These are phyloP conservation scores for Neurospora sp. DNA, from an alignment of 2,329 filamentous ascomycete genomes.

Conservation along the genomic window DNA sequence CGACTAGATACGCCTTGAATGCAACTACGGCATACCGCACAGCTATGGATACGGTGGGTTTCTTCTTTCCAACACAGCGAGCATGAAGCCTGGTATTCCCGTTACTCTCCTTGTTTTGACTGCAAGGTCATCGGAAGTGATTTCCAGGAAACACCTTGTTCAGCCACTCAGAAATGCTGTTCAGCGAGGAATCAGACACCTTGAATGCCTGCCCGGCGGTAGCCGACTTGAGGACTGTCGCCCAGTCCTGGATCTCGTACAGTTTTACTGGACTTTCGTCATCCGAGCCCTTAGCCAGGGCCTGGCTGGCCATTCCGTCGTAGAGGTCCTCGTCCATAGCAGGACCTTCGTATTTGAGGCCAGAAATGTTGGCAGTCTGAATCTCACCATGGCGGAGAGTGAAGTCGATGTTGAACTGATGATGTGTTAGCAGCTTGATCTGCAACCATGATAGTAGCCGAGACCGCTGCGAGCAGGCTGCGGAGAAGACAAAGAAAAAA, in stretches of 20 bases:
- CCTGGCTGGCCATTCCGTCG: constrained; percentile 10
- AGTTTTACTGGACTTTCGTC: constrained; percentile 6
- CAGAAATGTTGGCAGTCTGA: constrained; percentile 17
- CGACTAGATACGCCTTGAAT: background rate
- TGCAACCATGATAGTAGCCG: no score
- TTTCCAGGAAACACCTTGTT: background rate
- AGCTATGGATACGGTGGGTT: background rate
- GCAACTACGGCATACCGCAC: background rate
- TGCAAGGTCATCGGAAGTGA: background rate
- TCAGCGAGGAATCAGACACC: background rate
- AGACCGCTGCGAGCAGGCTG: background rate
- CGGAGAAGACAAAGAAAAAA: background rate
- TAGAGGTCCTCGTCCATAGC: constrained; percentile 3
- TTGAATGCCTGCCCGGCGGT: background rate
- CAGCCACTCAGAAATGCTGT: background rate
- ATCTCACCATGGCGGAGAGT: constrained; percentile 31
- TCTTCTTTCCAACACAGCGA: background rate
- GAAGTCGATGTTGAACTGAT: constrained; percentile 24
- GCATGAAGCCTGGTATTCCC: background rate
- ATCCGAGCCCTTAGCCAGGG: constrained; percentile 12
- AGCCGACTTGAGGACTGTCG: constrained; percentile 10
- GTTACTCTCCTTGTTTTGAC: background rate
- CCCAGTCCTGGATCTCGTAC: constrained; percentile 22
- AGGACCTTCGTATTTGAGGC: constrained; percentile 11
- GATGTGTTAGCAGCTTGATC: background rate